Evolutionary conservation across 495 filamentous ascomycete genomes (phyloP), one percentile per base, ranked within the genome.

Genomic region (Daldinia vernicosa): DNA sequence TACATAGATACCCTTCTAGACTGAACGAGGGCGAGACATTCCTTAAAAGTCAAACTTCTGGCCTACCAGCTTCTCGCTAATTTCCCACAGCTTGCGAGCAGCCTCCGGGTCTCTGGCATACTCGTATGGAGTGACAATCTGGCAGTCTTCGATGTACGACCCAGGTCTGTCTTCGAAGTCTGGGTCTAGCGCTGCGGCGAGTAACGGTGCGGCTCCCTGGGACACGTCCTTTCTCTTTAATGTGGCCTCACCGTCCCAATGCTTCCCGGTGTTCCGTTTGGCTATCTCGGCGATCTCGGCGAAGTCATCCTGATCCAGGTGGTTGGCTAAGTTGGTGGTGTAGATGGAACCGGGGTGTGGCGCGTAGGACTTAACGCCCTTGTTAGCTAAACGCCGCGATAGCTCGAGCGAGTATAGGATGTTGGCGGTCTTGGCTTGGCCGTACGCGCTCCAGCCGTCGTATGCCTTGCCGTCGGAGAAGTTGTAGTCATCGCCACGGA

Each of bases 381-480:
- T 58, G 4, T 45, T 12, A 4, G 60, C 70, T 5, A 86, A 72
- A 17, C 81, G 84, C 22, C 68, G 60, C 30, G 81, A 76, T 0
- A 91, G 80, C 30, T 81, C 84, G 0, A 80, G 71, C 0, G 87
- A 74, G 62, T 84, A 88, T 15, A 90, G 79, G 40, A 89, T 82
- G 78, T 89, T 89, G n/a, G 86, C 85, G 9, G 83, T 83, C 75
- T 91, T 90, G n/a, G 82, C 81, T 47, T 87, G 84, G 14, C 83
- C 86, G 73, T 90, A 90, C 12, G 83, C 79, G 14, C 62, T 72
- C 72, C 79, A 84, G 2, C 76, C 76, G 64, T 79, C 77, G 73
- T 85, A 86, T 2, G 67, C 74, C 28, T 56, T 70, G 47, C 70
- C 76, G 39, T 59, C 76, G 47, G 73, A 74, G 68, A 85, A 88